Evolutionary conservation across 371 early-diverging fungal species (phyloP).

Genomic region (Phascolomyces articulosus): DNA sequence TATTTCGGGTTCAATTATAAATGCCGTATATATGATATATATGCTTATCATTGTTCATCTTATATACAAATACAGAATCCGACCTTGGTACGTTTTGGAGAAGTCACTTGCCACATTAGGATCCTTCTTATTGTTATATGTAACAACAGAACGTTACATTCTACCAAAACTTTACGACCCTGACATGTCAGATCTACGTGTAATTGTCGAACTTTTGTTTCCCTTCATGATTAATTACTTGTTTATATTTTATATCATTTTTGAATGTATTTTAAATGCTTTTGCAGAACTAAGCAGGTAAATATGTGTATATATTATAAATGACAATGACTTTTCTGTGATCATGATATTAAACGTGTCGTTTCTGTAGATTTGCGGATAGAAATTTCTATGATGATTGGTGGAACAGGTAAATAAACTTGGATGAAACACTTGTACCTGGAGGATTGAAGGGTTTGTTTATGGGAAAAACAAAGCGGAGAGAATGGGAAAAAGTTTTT

Average conservation of each 20-base stretch:
- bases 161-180: conserved; percentile 78
- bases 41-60: too few species aligned
- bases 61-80: conserved; percentile 78
- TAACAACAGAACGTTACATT: conserved; percentile 87
- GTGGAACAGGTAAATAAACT: conserved; percentile 83
- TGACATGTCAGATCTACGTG: conserved; percentile 49
- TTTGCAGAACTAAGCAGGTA: conserved; percentile 94
- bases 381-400: conserved; percentile 97
- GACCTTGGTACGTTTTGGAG: conserved; percentile 86
- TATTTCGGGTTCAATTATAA: too few species aligned
- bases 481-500: neutral
- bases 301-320: neutral
- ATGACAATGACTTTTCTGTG: neutral
- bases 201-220: conserved; percentile 74
- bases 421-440: neutral
- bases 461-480: too few species aligned
- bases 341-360: too few species aligned
- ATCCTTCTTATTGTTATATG: conserved; percentile 79
- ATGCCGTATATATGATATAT: too few species aligned
- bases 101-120: conserved; percentile 83
- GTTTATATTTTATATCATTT: conserved; percentile 93
- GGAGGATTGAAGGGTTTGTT: too few species aligned
- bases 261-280: conserved; percentile 94
- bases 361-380: conserved; percentile 83
- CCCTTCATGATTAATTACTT: conserved; percentile 92